These are phyloP conservation scores for Oryza meyeriana DNA, from an alignment of 176 grass and related monocot genomes.

Conservation along the genomic window DNA sequence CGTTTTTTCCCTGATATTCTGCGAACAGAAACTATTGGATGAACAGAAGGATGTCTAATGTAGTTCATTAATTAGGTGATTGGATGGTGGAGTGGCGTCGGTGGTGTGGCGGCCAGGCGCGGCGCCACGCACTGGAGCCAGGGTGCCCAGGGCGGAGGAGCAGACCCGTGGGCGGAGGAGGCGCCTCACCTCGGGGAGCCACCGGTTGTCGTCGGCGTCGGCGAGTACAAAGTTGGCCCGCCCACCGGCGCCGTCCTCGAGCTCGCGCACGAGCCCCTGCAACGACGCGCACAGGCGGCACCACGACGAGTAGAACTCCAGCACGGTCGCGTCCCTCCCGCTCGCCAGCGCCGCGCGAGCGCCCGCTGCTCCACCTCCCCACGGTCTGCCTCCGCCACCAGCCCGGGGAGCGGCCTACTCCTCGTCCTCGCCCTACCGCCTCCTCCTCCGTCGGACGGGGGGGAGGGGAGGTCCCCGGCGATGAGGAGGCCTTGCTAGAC, in stretches of 20 bases:
- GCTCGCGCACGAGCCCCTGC: slow-evolving; percentile 54
- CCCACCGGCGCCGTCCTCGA: slow-evolving; percentile 43
- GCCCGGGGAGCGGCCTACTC: not conserved
- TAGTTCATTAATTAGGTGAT: not conserved
- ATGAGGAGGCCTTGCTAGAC: slow-evolving; percentile 73
- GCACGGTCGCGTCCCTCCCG: slow-evolving; percentile 63
- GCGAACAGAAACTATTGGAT: too few relatives aligned
- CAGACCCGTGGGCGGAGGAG: too few relatives aligned
- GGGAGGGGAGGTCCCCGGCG: slow-evolving; percentile 32
- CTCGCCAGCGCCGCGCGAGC: slow-evolving; percentile 66
- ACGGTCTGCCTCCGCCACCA: slow-evolving; percentile 26
- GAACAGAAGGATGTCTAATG: too few relatives aligned
- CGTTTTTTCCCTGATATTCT: too few relatives aligned
- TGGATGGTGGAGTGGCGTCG: too few relatives aligned
- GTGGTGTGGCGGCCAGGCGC: too few relatives aligned
- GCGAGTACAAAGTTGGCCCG: slow-evolving; percentile 67
- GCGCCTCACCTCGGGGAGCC: slow-evolving; percentile 82
- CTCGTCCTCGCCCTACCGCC: not conserved
- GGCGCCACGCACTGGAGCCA: too few relatives aligned
- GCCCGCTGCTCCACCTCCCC: slow-evolving; percentile 76
- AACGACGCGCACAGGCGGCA: slow-evolving; percentile 82
- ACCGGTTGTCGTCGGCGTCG: slow-evolving; percentile 86
- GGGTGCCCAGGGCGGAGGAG: too few relatives aligned
- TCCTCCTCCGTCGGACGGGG: not conserved
- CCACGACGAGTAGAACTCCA: slow-evolving; percentile 88